phyloP scores from a whole-genome alignment of 805 yeast genomes.

The Candida golubevii region DNA sequence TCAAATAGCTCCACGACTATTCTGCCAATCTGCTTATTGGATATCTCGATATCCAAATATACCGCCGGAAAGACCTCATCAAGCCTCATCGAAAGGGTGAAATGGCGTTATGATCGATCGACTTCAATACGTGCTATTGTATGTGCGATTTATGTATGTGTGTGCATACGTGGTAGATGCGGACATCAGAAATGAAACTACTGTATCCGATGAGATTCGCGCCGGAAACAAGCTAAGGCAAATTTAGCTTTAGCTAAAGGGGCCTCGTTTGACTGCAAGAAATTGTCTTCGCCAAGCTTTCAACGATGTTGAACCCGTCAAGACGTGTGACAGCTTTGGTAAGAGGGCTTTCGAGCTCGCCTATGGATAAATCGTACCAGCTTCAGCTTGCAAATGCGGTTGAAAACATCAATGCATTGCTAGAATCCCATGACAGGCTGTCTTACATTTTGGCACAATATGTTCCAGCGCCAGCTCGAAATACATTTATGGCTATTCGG shows the following conservation, averaged over 20 bases:
- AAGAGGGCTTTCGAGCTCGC: not conserved
- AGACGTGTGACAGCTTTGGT: no score
- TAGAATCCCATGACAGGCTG: constrained; percentile 54
- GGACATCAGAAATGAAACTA: no score
- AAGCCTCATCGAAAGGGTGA: constrained; percentile 24
- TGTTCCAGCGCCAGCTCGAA: constrained; percentile 59
- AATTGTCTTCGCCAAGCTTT: no score
- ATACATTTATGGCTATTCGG: constrained; percentile 58
- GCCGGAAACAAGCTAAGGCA: no score
- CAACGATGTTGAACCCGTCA: no score
- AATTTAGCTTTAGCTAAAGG: no score
- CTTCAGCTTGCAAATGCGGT: constrained; percentile 30
- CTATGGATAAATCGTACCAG: constrained; percentile 7
- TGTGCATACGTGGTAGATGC: no score
- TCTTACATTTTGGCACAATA: constrained; percentile 64
- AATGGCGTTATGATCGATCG: no score
- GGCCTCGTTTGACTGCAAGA: no score
- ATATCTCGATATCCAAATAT: constrained; percentile 53
- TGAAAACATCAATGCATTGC: constrained; percentile 41
- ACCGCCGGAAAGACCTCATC: constrained; percentile 27
- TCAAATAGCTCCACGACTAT: constrained; percentile 53
- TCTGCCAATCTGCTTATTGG: constrained; percentile 45
- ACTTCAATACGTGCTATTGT: no score
- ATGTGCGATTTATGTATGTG: no score
- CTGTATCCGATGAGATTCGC: no score